Base-by-base conservation (phyloP, 2,329 filamentous ascomycete species). In the Nemania diffusa region DNA sequence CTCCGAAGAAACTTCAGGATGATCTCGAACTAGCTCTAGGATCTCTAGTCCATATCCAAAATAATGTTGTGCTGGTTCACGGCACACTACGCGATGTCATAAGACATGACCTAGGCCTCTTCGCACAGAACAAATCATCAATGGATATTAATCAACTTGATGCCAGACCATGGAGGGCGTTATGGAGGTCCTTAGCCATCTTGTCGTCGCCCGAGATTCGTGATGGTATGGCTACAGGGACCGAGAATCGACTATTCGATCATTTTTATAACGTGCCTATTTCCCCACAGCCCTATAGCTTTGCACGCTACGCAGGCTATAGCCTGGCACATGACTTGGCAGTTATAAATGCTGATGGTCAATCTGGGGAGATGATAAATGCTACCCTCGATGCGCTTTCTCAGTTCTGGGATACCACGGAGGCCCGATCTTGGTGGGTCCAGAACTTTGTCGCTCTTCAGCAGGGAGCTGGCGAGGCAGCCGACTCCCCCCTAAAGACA, bases 281-380 rank as follows among this genome's bases (percentile, higher is more conserved):
- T 26, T 51, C 48, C 22, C 8, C 22, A 4, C 48, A 51, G 48
- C 22, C 27, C 27, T 24, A 51, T 51, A 51, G n/a, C 27, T 51
- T 51, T n/a, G 48, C 48, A 51, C n/a, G 48, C 24, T 51, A 51
- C 48, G 48, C 48, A 51, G 48, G 8, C 48, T 51, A 3, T 17
- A 51, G 48, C 22, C 3, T 51, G 15, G 48, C 22, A 20, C 27
- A 51, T 5, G 48, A 29, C 22, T 29, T 51, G 15, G n/a, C 8
- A 24, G 11, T 51, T 51, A 9, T 15, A 4, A 24, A 17, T 26
- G 22, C 15, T 4, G 22, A 24, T 24, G 15, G 7, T 3, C 8
- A 17, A 5, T 9, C 15, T 17, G 48, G n/a, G 11, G 27, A 51
- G 48, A 5, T 29, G 7, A 5, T 4, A 26, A 24, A 51, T 7